Base-by-base conservation (phyloP, 129 eudicot genomes). In the Mikania micrantha region DNA sequence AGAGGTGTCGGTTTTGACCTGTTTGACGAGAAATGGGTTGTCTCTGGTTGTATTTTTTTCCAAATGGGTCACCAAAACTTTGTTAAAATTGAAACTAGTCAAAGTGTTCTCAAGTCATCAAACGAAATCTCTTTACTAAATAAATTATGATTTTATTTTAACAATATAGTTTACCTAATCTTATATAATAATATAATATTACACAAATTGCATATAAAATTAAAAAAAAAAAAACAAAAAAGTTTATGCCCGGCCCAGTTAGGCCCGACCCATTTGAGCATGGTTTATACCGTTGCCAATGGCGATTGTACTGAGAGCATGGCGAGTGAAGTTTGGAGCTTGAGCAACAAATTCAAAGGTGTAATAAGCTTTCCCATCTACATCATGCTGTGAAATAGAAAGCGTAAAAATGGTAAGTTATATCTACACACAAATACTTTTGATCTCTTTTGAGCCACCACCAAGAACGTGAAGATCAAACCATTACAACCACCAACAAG, bases 271-370 rank as follows among this genome's bases (percentile, higher is more conserved):
- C 12, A 5, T 2, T 58, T 62, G 42, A 19, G 29, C 22, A 65
- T 36, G 38, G 22, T 68, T 45, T 80, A 66, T 92, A 94, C 99
- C 99, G 20, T 94, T 94, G 80, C 88, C 96, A 52, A 94, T 87
- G 67, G 94, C 82, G 71, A 94, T 74, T 60, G 85, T 56, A 29
- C 93, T 90, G 62, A 90, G 87, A 71, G 97, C 99, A 70, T 94
- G 99, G 34, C 99, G 95, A 57, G 95, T 94, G 53, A 84, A 90
- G 74, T 90, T 94, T 70, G 95, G 99, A 57, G 99, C 99, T 83
- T 90, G 77, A 28, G 97, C 95, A 39, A 83, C 69, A 73, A 89
- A 94, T 77, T 94, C 99, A 28, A 94, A 80, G 3, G 95, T 94
- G 85, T 94, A 94, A 77, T 94, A 94, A 29, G 88, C 68, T 69